Conservation (phyloP, 192 early-diverging fungal genomes). For the Coemansia sp. region DNA sequence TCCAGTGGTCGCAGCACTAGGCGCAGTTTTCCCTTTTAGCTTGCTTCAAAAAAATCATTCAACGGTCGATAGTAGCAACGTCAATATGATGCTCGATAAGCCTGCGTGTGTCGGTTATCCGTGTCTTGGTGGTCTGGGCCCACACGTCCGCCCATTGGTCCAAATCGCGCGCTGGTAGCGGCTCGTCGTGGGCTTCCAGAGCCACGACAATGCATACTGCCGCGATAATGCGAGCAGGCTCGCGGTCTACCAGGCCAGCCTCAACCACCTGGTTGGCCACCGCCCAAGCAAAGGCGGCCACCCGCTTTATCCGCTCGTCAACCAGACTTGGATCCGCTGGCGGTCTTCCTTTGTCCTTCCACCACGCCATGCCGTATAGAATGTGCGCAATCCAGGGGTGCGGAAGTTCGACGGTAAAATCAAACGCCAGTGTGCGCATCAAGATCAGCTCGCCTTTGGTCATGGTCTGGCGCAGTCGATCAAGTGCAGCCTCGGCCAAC, state of each 20-base stretch:
- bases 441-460: slow-evolving; percentile 21
- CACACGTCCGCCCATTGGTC: slow-evolving; percentile 31
- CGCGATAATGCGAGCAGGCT: slow-evolving; percentile 12
- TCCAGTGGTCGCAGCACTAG: slow-evolving; percentile 88
- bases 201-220: slow-evolving; percentile 25
- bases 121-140: slow-evolving; percentile 15
- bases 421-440: slow-evolving; percentile 21
- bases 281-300: slow-evolving; percentile 9
- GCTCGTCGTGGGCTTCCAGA: neutral
- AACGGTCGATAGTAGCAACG: neutral
- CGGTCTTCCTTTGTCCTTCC: neutral
- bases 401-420: slow-evolving; percentile 17
- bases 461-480: slow-evolving; percentile 22
- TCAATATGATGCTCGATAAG: slow-evolving; percentile 4
- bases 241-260: slow-evolving; percentile 21
- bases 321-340: slow-evolving; percentile 22
- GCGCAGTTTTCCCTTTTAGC: neutral
- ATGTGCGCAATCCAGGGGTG: neutral
- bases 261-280: slow-evolving; percentile 18
- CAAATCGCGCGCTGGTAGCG: slow-evolving; percentile 18
- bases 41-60: neutral
- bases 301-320: slow-evolving; percentile 13
- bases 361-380: neutral
- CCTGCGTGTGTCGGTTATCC: neutral
- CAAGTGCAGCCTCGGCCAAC: slow-evolving; percentile 1